Base-by-base conservation (phyloP, 257 asterid genomes). In the Craterostigma plantagineum region DNA sequence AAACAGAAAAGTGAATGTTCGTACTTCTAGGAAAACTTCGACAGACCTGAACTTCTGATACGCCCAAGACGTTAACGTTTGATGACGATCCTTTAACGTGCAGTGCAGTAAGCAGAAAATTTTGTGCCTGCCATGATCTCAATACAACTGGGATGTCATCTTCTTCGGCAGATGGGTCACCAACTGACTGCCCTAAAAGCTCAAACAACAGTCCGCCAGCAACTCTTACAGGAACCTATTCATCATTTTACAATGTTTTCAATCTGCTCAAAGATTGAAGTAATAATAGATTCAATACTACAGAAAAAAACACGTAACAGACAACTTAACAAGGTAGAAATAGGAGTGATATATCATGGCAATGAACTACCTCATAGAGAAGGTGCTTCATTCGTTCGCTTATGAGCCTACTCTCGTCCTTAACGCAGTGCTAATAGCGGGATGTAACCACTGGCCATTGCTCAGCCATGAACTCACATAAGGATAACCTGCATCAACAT, bases 311-410 rank as follows among this genome's bases (percentile, higher is more conserved):
- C 14, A 12, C 40, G 4, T 4, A 12, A 1, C 14, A 3, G 11
- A 2, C 40, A 1, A 36, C 14, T 9, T 2, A 12, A 36, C 12
- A 36, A 36, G 40, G 8, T n/a, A 8, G 14, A 36, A 23, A 23
- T 2, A 23, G 14, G 12, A 10, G 3, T 12, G 14, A 3, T 9
- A 36, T 9, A 12, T 36, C 11, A 8, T 2, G 14, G 14, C n/a
- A 10, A 9, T 1, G n/a, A 15, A 8, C 17, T 65, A 85, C 94
- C 93, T 86, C 97, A 44, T 86, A 86, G 0, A 86, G 50, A 23
- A 86, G 97, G 68, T 79, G 92, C 57, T 76, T 86, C 97, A 86
- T 86, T 50, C 81, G 62, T 34, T 86, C 97, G 16, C 97, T 86
- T 52, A 81, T 86, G 61, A 86, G 61, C 68, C 68, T 77, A 64